These are phyloP conservation scores for Cutaneotrichosporon mucoides DNA, from an alignment of 1,284 basidiomycete genomes.

Conservation along the genomic window DNA sequence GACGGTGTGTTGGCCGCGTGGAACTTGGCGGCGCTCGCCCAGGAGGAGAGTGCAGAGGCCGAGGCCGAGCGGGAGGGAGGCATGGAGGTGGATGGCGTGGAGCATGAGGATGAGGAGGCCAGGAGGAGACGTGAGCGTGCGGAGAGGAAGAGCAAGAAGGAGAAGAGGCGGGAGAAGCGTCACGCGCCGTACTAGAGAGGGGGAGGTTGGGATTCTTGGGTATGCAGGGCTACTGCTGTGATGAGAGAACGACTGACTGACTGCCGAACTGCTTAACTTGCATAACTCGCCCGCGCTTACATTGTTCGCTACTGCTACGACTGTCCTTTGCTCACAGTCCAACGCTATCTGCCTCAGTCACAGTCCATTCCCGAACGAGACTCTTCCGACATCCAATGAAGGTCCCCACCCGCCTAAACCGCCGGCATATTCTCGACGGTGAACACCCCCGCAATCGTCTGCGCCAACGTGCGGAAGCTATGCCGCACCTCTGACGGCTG, in stretches of 20 bases:
- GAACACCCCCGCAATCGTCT: slow-evolving; percentile 13
- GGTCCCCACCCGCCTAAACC: too few relatives aligned
- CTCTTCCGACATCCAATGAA: too few relatives aligned
- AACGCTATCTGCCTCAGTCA: too few relatives aligned
- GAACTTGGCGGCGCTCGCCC: slow-evolving; percentile 33
- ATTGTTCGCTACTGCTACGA: too few relatives aligned
- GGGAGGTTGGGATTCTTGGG: too few relatives aligned
- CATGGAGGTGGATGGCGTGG: slow-evolving; percentile 34
- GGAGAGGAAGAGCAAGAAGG: slow-evolving; percentile 1
- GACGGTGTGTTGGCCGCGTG: slow-evolving; percentile 50
- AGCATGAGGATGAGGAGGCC: slow-evolving; percentile 8
- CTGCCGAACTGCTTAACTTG: too few relatives aligned
- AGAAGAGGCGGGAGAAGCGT: slow-evolving; percentile 13
- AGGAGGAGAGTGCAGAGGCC: slow-evolving; percentile 33
- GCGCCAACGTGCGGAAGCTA: slow-evolving; percentile 14
- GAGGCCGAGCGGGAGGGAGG: slow-evolving; percentile 33
- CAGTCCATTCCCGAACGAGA: too few relatives aligned
- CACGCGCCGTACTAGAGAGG: slow-evolving; percentile 17
- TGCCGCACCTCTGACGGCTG: slow-evolving; percentile 9
- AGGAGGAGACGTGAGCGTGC: background rate
- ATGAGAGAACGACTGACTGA: too few relatives aligned
- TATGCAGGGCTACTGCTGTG: too few relatives aligned
- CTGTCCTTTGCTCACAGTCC: too few relatives aligned
- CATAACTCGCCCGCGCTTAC: too few relatives aligned
- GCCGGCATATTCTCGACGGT: slow-evolving; percentile 16